Evolutionary conservation across 805 yeast species (phyloP).

Genomic region (Wickerhamomyces canadensis): DNA sequence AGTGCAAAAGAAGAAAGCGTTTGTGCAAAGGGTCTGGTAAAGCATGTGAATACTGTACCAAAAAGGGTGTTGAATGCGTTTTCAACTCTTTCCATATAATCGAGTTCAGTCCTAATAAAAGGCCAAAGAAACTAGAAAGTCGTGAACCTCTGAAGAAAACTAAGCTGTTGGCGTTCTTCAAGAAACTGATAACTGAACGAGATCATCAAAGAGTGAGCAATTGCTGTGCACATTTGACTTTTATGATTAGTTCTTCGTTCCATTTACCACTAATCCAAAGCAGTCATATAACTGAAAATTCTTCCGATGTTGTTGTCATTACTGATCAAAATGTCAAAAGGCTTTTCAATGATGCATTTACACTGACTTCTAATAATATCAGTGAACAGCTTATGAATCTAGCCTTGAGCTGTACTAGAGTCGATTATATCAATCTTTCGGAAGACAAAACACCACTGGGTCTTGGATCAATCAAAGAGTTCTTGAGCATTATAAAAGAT

Average conservation of each 20-base stretch:
- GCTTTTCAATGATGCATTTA: neutral
- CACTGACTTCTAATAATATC: neutral
- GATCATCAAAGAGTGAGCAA: neutral
- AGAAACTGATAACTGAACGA: neutral
- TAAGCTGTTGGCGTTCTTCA: neutral
- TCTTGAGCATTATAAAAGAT: neutral
- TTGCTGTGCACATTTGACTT: neutral
- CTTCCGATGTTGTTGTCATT: neutral
- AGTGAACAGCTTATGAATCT: neutral
- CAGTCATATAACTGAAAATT: neutral
- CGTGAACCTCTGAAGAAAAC: slow-evolving; percentile 1
- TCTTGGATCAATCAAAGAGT: neutral
- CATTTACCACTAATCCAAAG: neutral
- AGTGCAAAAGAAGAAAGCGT: slow-evolving; percentile 3
- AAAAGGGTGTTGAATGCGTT: neutral
- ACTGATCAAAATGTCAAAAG: slow-evolving; percentile 1
- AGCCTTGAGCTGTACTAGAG: slow-evolving; percentile 1
- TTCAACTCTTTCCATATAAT: slow-evolving; percentile 1
- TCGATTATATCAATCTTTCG: neutral
- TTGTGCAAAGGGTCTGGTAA: neutral
- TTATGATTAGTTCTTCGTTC: neutral
- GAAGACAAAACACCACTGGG: neutral
- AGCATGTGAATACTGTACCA: neutral
- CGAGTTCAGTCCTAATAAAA: neutral
- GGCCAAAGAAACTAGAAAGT: neutral